Evolutionary conservation across 2,329 filamentous ascomycete species (phyloP), one percentile per base, ranked within the genome.

Genomic region (Claviceps sp.): DNA sequence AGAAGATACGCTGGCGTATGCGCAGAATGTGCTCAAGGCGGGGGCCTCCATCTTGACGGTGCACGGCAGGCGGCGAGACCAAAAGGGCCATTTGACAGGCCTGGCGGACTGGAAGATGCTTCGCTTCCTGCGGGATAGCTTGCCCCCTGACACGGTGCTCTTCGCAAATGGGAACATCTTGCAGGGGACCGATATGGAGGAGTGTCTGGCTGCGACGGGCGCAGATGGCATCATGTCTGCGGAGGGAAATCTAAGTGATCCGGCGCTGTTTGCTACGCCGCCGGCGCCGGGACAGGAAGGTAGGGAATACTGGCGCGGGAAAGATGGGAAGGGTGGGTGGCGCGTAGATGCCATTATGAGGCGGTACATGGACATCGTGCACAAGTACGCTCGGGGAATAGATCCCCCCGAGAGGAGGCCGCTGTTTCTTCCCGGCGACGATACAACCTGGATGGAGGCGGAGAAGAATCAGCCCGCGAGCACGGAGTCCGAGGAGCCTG

Each of bases 101-200:
- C 60, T 97, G 38, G 93, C 93, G 4, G 89, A 98, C 68, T 98
- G 93, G 93, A 72, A 71, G n/a, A 80, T 85, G 62, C 83, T 98
- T 52, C 78, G 83, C 4, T 91, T 86, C 62, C 68, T 98, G 57
- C 76, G 93, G 47, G 87, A 95, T 11, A 85, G 84, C 55, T 70
- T 98, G 34, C 91, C 91, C 0, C 71, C 77, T 1, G 89, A 96
- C 47, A 94, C 89, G 7, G 93, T 98, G 23, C 80, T 98, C 2
- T 97, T 98, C 64, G 93, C 93, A 3, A 98, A 98, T 66, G 93
- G 93, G 13, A 98, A 98, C 62, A 84, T 96, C 38, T 71, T 98
- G 53, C 85, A 87, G 64, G 77, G 85, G 53, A 82, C 75, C 0
- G 91, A 98, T 64, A 72, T 98, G 11, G 78, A 84, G 49, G 71